Percentiles rank a stretch among this genome's conserved stretches.
These are phyloP conservation scores for Pyrus communis DNA, from an alignment of 306 rosid genomes.

Conservation along the genomic window DNA sequence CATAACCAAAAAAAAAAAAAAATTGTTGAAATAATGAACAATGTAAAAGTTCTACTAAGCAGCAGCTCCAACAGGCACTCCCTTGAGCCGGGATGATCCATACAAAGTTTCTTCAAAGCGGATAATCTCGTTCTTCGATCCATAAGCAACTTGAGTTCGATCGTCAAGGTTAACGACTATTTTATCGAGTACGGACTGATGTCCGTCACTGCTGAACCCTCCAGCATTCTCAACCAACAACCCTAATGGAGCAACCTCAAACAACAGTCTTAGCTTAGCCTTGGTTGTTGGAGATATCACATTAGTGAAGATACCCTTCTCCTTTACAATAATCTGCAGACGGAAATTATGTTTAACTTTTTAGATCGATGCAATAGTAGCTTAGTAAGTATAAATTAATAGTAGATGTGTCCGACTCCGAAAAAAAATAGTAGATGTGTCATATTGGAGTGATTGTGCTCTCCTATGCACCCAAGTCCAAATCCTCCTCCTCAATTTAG, in stretches of 20 bases:
- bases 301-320: conserved; percentile 88
- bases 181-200: conserved; percentile 74
- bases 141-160: conserved; percentile 94
- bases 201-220: conserved; percentile 91
- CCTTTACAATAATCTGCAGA: conserved; percentile 82
- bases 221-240: conserved; percentile 87
- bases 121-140: conserved; percentile 84
- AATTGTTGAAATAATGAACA: neutral
- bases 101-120: conserved; percentile 91
- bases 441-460: neutral
- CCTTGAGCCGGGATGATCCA: conserved; percentile 94
- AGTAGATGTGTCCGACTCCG: neutral
- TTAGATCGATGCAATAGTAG: neutral
- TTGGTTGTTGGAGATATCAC: conserved; percentile 83
- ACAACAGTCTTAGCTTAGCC: conserved; percentile 87
- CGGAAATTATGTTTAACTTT: neutral
- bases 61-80: conserved; percentile 78
- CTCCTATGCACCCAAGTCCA: neutral
- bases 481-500: neutral
- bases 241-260: conserved; percentile 98
- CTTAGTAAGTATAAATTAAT: too few relatives aligned
- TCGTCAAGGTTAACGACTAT: conserved; percentile 68
- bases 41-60: conserved; percentile 29
- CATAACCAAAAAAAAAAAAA: neutral
- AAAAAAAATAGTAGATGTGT: neutral